Conservation (phyloP, 306 rosid species). For the Trifolium repens region DNA sequence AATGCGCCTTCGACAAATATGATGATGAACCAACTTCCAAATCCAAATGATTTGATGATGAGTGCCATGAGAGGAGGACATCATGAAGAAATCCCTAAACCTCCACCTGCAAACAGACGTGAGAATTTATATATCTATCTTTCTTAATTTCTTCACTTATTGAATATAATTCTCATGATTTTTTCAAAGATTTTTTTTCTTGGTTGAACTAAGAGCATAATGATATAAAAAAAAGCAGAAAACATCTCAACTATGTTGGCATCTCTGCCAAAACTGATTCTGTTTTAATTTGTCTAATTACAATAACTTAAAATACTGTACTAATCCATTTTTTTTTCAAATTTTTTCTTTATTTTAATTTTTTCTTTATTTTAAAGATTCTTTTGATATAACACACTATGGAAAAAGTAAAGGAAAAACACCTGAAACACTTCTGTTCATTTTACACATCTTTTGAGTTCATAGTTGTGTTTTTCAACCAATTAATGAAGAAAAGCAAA, state of each 20-base stretch:
- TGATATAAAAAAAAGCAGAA: too few species aligned
- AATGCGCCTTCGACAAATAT: conserved; percentile 64
- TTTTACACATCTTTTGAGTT: conserved; percentile 44
- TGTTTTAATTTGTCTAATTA: not conserved
- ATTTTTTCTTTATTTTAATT: not conserved
- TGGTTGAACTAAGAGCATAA: too few species aligned
- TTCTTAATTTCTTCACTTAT: conserved; percentile 2
- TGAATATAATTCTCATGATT: not conserved
- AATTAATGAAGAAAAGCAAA: conserved; percentile 44
- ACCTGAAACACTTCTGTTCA: conserved; percentile 32
- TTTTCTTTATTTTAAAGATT: conserved; percentile 37
- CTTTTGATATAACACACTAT: conserved; percentile 38
- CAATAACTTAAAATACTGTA: not conserved
- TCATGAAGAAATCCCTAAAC: conserved; percentile 72
- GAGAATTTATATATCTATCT: conserved; percentile 29
- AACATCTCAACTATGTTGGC: too few species aligned
- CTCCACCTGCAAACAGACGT: conserved; percentile 81
- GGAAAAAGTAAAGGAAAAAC: conserved; percentile 36
- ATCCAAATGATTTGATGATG: conserved; percentile 57
- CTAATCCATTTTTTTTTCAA: conserved; percentile 19
- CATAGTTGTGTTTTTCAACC: conserved; percentile 36
- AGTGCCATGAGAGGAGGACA: conserved; percentile 56
- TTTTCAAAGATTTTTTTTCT: not conserved
- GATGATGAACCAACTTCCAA: conserved; percentile 62
- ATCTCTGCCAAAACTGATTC: not conserved